Conservation (phyloP, 345 rosid species). For the Isatis tinctoria region DNA sequence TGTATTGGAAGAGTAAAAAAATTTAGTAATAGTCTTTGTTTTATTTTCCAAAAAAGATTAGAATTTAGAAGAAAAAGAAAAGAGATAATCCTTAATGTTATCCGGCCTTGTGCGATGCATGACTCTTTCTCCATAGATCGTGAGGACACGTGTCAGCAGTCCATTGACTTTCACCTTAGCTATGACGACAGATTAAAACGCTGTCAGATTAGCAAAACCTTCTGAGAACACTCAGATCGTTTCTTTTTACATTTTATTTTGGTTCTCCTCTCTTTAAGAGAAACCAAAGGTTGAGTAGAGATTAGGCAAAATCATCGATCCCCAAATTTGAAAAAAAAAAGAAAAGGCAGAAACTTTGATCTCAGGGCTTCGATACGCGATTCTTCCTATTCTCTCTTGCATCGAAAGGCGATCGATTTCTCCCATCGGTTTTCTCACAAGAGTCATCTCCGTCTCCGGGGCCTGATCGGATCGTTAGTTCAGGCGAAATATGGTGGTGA, state of each 20-base stretch:
- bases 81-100: slow-evolving; percentile 8
- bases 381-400: background rate
- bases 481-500: slow-evolving; percentile 38
- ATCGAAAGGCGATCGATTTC: background rate
- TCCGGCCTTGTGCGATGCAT: slow-evolving; percentile 26
- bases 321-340: slow-evolving; percentile 11
- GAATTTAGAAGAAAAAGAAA: background rate
- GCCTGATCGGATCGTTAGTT: slow-evolving; percentile 23
- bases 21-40: background rate
- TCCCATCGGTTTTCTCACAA: background rate
- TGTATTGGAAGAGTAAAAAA: background rate
- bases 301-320: slow-evolving; percentile 35
- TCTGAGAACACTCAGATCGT: background rate
- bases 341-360: background rate
- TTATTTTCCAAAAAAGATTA: background rate
- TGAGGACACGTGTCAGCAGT: background rate
- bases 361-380: slow-evolving; percentile 9
- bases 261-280: slow-evolving; percentile 33
- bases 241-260: background rate
- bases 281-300: slow-evolving; percentile 37
- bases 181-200: background rate
- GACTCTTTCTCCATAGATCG: slow-evolving; percentile 16
- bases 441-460: slow-evolving; percentile 15
- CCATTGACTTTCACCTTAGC: slow-evolving; percentile 18
- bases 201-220: slow-evolving; percentile 17